Percentiles rank a stretch among this genome's conserved stretches.
phyloP scores from a whole-genome alignment of 768 basidiomycete genomes.

The Phallus indusiatus region DNA sequence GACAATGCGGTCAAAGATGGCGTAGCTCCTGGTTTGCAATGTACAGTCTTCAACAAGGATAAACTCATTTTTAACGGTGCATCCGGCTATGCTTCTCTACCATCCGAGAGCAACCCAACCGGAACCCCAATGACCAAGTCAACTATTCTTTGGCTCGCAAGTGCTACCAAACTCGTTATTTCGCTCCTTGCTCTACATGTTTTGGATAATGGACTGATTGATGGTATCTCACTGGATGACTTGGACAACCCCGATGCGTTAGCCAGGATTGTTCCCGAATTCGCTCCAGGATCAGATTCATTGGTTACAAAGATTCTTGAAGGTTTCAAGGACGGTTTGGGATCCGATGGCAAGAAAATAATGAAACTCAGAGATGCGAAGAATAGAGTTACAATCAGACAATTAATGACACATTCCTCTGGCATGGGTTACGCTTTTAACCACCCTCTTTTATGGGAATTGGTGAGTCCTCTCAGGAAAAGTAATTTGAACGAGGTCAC shows the following conservation, averaged over 20 bases:
- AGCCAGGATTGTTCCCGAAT: background rate
- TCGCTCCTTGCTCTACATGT: background rate
- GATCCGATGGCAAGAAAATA: background rate
- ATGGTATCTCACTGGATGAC: background rate
- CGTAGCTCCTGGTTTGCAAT: conserved; percentile 1
- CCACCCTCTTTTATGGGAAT: background rate
- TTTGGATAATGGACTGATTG: background rate
- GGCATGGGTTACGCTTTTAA: background rate
- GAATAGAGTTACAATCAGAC: background rate
- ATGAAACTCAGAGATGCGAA: conserved; percentile 1
- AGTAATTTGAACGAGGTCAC: background rate
- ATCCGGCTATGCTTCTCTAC: background rate
- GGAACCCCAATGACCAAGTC: background rate
- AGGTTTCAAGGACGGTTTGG: background rate
- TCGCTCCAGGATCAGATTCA: background rate
- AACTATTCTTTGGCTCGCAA: background rate
- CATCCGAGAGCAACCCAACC: background rate
- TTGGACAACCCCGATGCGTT: conserved; percentile 1
- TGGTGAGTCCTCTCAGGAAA: background rate
- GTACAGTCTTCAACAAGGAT: background rate
- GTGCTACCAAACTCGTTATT: background rate
- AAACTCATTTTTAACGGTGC: background rate
- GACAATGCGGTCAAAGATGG: background rate
- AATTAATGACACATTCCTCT: background rate
- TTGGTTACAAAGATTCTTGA: background rate